phyloP scores from a whole-genome alignment of 2,329 filamentous ascomycete genomes.

The Cyphellophora europaea region DNA sequence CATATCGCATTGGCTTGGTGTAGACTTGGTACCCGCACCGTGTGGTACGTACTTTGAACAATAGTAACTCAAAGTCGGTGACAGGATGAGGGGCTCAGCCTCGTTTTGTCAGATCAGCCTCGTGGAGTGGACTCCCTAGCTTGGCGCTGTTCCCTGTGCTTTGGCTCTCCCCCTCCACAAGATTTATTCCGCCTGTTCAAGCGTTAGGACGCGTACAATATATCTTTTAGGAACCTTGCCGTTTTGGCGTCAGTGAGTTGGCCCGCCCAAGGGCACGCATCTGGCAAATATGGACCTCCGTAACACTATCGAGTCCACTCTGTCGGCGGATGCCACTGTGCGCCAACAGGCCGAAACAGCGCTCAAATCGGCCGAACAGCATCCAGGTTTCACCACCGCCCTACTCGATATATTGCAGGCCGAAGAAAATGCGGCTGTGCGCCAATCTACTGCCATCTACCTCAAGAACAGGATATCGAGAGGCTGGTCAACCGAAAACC shows the following conservation, averaged over 20 bases:
- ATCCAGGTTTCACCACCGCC: conserved; percentile 81
- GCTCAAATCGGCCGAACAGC: conserved; percentile 76
- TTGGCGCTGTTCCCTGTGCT: no score
- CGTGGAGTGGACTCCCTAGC: no score
- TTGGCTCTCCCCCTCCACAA: not conserved
- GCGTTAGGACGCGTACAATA: not conserved
- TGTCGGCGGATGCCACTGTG: conserved; percentile 53
- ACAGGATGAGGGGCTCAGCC: no score
- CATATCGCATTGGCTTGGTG: no score
- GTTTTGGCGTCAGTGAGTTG: not conserved
- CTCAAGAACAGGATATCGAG: conserved; percentile 95
- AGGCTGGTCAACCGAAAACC: conserved; percentile 78
- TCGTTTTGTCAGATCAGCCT: no score
- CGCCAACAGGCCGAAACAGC: conserved; percentile 55
- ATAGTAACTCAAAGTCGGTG: no score
- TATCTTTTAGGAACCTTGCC: not conserved
- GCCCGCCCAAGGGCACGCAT: not conserved
- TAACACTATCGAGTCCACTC: conserved; percentile 55
- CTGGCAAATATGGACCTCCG: conserved; percentile 33
- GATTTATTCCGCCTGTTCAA: not conserved
- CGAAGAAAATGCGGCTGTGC: conserved; percentile 76
- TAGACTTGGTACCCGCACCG: no score
- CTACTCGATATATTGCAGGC: conserved; percentile 82
- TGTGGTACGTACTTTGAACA: no score
- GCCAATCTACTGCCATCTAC: conserved; percentile 88